Percentiles rank a stretch among this genome's conserved stretches.
phyloP scores from a whole-genome alignment of 2,329 filamentous ascomycete species.

The Diaporthe amygdali region DNA sequence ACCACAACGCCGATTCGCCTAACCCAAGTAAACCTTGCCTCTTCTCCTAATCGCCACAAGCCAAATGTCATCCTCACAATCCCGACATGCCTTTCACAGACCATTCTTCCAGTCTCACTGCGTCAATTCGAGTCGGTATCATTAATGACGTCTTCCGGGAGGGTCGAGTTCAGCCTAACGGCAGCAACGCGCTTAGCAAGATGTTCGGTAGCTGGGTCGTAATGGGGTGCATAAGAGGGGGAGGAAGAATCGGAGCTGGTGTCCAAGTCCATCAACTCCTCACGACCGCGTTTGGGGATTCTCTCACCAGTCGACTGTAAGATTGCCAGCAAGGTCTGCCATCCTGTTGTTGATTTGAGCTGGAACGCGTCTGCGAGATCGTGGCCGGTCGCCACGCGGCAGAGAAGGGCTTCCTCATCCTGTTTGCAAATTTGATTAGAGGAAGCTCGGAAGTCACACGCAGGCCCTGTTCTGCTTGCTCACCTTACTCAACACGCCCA shows the following conservation, averaged over 20 bases:
- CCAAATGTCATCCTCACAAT: background rate
- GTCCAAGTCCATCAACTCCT: conserved; percentile 33
- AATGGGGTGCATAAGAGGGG: conserved; percentile 33
- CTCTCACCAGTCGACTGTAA: conserved; percentile 97
- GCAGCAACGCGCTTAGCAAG: conserved; percentile 72
- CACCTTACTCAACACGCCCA: conserved; percentile 87
- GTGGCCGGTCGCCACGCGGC: conserved; percentile 81
- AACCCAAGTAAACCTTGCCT: background rate
- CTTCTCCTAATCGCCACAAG: background rate
- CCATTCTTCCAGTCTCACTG: background rate
- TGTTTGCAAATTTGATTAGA: conserved; percentile 43
- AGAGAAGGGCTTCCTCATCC: conserved; percentile 89
- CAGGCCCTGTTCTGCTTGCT: conserved; percentile 32
- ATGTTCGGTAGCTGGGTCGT: conserved; percentile 49
- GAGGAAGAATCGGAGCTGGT: conserved; percentile 25
- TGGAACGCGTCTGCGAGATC: conserved; percentile 82
- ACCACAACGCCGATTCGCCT: background rate
- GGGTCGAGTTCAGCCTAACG: conserved; percentile 62
- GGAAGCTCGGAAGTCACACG: background rate
- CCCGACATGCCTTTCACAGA: background rate
- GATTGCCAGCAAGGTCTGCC: conserved; percentile 92
- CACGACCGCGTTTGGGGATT: conserved; percentile 75
- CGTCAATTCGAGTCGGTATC: background rate
- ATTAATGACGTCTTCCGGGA: conserved; percentile 9
- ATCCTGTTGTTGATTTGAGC: conserved; percentile 85